Evolutionary conservation across 2,329 filamentous ascomycete species (phyloP), one percentile per base, ranked within the genome.

Genomic region (Tolypocladium album): DNA sequence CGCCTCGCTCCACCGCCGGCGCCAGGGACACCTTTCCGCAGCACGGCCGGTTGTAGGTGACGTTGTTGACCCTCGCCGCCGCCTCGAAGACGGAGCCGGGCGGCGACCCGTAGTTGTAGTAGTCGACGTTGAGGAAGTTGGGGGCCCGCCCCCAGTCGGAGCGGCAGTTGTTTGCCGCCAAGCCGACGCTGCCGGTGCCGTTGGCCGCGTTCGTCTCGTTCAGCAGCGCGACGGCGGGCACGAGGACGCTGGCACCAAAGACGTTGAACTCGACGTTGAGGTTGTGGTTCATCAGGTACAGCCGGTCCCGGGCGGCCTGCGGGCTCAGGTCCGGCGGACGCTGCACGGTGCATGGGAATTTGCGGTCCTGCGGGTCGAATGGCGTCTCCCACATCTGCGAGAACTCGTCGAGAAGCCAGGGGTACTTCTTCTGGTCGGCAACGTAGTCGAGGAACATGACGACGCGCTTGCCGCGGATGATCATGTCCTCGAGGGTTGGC

Each of bases 211-310:
- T 95, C 22, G 89, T 93, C 62, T 82, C 74, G 66, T 90, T 90
- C 60, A 93, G 75, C 47, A 86, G 70, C 5, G 85, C 82, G 0
- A 85, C 84, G 60, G 89, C 88, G 0, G 90, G 90, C 15, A 94
- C 86, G 9, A 92, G 76, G 55, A 94, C 70, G 24, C 80, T 76
- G 20, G 82, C 70, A 38, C 84, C 84, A 2, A 86, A 83, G 42
- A 95, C 74, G 58, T 82, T 82, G 63, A 96, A 82, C 65, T 92
- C 81, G 61, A 88, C 81, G 71, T 96, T 96, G 61, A 96, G 81
- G 70, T 97, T 97, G 77, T 97, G 92, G 74, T 97, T 97, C 68
- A 88, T 83, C 69, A 96, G 81, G 71, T 92, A 95, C 74, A 96
- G 79, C 52, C 86, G 81, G 38, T 86, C 78, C 61, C 78, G 76